A percentile compares a stretch with the other conserved stretches of the same genome.
Conservation (phyloP, 495 filamentous ascomycete species). For the Sabuloglossum arenarium region DNA sequence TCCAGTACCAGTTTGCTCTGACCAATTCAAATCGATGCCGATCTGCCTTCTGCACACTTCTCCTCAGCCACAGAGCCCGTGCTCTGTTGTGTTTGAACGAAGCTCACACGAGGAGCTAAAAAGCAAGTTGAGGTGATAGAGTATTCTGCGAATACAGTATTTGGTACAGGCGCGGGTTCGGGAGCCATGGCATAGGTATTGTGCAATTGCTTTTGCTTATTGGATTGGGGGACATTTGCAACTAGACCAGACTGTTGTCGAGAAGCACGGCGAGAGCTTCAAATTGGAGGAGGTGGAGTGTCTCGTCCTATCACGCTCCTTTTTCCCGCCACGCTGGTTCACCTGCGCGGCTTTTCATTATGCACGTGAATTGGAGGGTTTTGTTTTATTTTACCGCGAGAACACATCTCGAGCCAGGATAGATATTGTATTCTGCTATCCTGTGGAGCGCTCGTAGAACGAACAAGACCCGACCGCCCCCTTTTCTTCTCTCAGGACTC, state of each 20-base stretch:
- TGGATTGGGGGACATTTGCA: neutral
- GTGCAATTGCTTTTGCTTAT: neutral
- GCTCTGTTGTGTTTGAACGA: neutral
- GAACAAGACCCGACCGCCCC: neutral
- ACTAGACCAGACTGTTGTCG: neutral
- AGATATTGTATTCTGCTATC: neutral
- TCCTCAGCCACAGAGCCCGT: neutral
- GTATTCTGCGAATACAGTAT: neutral
- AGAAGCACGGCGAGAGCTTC: neutral
- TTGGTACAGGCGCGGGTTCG: neutral
- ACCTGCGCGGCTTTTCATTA: neutral
- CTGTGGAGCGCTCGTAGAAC: neutral
- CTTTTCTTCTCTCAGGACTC: neutral
- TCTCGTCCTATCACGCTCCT: conserved; percentile 1
- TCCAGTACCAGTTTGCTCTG: neutral
- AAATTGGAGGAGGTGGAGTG: conserved; percentile 2
- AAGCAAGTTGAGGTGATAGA: neutral
- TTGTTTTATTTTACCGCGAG: neutral
- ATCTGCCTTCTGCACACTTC: neutral
- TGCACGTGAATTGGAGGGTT: conserved; percentile 1
- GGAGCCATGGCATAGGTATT: neutral
- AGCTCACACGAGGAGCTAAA: neutral
- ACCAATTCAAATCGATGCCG: neutral
- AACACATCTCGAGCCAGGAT: neutral
- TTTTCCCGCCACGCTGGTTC: neutral